Evolutionary conservation across 805 yeast species (phyloP).

Genomic region (Lachancea kluyveri): DNA sequence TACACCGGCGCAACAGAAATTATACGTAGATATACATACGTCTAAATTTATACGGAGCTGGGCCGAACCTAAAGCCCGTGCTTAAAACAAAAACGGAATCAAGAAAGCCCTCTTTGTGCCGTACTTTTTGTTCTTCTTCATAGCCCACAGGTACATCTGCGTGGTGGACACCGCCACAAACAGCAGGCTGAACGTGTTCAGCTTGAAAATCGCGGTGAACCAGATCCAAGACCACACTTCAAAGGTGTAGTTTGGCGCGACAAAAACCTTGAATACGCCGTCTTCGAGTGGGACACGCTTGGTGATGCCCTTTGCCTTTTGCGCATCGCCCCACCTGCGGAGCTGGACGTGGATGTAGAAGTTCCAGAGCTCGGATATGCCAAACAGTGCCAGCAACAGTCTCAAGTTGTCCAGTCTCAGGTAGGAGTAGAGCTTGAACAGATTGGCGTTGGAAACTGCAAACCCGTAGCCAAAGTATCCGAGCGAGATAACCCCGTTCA

Average conservation of each 20-base stretch:
- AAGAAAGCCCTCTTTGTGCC: constrained; percentile 73
- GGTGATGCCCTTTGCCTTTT: constrained; percentile 30
- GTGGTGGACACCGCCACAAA: constrained; percentile 64
- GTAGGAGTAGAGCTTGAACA: constrained; percentile 13
- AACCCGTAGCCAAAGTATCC: constrained; percentile 48
- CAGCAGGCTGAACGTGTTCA: constrained; percentile 69
- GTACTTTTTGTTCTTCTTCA: constrained; percentile 75
- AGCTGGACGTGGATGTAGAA: constrained; percentile 64
- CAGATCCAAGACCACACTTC: constrained; percentile 74
- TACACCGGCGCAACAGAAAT: too few species aligned
- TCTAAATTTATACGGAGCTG: too few species aligned
- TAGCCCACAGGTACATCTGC: constrained; percentile 93
- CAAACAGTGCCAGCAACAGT: constrained; percentile 40
- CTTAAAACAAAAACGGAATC: constrained; percentile 65
- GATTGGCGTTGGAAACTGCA: constrained; percentile 13
- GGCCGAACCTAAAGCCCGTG: too few species aligned
- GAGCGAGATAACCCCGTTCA: constrained; percentile 59
- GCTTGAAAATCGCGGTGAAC: constrained; percentile 57
- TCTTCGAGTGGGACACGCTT: constrained; percentile 52
- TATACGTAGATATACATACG: too few species aligned
- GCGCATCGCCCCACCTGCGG: constrained; percentile 39
- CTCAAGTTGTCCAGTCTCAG: constrained; percentile 17
- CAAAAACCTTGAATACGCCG: constrained; percentile 71
- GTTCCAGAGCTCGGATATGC: constrained; percentile 65
- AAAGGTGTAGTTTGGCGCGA: constrained; percentile 94